A percentile compares a stretch with the other conserved stretches of the same genome.
Evolutionary conservation across 2,329 filamentous ascomycete species (phyloP).

Genomic region (Phaeophleospora eucalypticola): DNA sequence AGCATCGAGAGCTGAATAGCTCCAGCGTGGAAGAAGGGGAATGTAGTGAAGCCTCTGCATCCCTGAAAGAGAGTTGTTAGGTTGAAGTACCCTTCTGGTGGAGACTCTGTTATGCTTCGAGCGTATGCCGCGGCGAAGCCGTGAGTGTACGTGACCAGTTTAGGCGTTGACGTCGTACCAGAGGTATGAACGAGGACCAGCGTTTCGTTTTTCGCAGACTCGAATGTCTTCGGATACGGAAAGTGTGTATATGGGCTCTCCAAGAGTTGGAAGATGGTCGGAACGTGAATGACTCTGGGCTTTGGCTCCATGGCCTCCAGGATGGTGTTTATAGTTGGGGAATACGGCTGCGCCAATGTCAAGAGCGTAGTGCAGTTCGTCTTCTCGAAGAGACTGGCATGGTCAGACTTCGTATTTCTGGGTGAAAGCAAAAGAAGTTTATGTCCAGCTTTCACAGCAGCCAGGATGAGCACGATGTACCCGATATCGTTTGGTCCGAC

Average conservation of each 20-base stretch:
- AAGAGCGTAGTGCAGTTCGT: neutral
- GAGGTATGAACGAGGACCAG: slow-evolving; percentile 2
- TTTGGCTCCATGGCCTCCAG: neutral
- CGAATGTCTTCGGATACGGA: slow-evolving; percentile 2
- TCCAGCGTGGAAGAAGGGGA: slow-evolving; percentile 1
- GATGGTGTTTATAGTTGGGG: neutral
- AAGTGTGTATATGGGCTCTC: neutral
- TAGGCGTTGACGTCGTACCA: neutral
- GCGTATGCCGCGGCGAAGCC: neutral
- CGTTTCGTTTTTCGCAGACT: neutral
- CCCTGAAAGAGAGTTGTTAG: neutral
- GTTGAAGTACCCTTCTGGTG: neutral
- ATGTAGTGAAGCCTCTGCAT: neutral
- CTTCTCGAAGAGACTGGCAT: neutral
- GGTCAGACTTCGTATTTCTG: neutral
- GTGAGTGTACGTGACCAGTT: neutral
- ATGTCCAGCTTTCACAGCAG: neutral
- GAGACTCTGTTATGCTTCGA: neutral
- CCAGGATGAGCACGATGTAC: neutral
- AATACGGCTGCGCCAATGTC: neutral
- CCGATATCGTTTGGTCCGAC: slow-evolving; percentile 1
- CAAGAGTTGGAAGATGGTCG: slow-evolving; percentile 1
- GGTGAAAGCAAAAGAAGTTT: neutral
- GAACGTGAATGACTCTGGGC: neutral
- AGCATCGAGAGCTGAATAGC: neutral